Conservation (phyloP, 2,329 filamentous ascomycete species). For the Hirsutella minnesotensis region DNA sequence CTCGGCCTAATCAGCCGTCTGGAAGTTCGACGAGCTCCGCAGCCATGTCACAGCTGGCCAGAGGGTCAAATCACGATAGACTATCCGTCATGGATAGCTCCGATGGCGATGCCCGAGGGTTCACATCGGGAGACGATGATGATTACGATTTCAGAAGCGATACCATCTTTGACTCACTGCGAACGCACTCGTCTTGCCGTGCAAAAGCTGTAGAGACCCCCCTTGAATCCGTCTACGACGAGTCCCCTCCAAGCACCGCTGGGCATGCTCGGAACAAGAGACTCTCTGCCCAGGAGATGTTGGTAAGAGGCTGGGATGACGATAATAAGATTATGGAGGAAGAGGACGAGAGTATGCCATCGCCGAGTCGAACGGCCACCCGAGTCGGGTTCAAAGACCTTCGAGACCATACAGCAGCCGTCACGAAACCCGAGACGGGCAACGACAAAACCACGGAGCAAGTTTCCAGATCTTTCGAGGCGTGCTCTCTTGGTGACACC, state of each 20-base stretch:
- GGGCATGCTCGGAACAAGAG: slow-evolving; percentile 41
- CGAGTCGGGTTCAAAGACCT: slow-evolving; percentile 11
- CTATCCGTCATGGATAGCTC: slow-evolving; percentile 56
- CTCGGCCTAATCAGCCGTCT: slow-evolving; percentile 29
- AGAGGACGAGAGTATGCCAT: slow-evolving; percentile 46
- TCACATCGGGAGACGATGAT: slow-evolving; percentile 60
- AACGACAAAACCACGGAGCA: slow-evolving; percentile 20
- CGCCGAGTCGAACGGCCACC: slow-evolving; percentile 32
- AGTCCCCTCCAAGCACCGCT: slow-evolving; percentile 53
- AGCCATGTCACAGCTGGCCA: slow-evolving; percentile 24
- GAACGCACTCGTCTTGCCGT: slow-evolving; percentile 57
- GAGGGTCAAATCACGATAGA: slow-evolving; percentile 19
- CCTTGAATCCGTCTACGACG: slow-evolving; percentile 71
- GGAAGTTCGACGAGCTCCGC: slow-evolving; percentile 30
- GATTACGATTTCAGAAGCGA: slow-evolving; percentile 72
- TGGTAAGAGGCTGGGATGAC: slow-evolving; percentile 42
- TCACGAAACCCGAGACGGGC: slow-evolving; percentile 14
- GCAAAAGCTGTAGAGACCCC: slow-evolving; percentile 57
- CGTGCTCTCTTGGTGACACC: slow-evolving; percentile 47
- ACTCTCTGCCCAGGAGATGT: slow-evolving; percentile 46
- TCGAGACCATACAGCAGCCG: neutral
- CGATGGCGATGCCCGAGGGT: slow-evolving; percentile 53
- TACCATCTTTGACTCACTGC: slow-evolving; percentile 64
- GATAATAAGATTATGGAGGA: slow-evolving; percentile 50
- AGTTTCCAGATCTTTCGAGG: slow-evolving; percentile 31